Percentiles rank a stretch among this genome's conserved stretches.
phyloP scores from a whole-genome alignment of 345 rosid genomes.

The Eucalyptus decipiens region DNA sequence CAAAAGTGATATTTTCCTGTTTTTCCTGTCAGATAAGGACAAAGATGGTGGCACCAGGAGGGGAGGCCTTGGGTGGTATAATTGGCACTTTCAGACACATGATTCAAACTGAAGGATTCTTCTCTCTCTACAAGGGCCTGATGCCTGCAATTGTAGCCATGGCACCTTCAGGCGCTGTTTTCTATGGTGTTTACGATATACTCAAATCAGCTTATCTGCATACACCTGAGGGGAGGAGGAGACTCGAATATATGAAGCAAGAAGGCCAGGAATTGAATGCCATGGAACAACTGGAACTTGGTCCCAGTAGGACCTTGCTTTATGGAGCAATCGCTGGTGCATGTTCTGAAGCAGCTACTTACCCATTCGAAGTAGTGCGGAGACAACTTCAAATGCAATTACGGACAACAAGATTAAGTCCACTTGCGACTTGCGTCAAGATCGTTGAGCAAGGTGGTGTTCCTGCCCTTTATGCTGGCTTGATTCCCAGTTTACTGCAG shows the following conservation, averaged over 20 bases:
- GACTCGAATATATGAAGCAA: slow-evolving; percentile 55
- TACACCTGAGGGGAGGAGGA: slow-evolving; percentile 64
- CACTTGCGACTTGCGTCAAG: slow-evolving; percentile 54
- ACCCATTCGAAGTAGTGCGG: slow-evolving; percentile 93
- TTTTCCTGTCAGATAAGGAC: slow-evolving; percentile 47
- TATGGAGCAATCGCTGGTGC: slow-evolving; percentile 88
- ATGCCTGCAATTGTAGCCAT: slow-evolving; percentile 67
- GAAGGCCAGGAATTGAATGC: slow-evolving; percentile 61
- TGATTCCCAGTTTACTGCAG: slow-evolving; percentile 87
- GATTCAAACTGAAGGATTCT: slow-evolving; percentile 78
- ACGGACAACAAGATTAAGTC: slow-evolving; percentile 40
- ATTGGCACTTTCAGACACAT: slow-evolving; percentile 64
- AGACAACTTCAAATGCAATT: slow-evolving; percentile 89
- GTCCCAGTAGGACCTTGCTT: slow-evolving; percentile 64
- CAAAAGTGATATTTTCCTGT: not conserved
- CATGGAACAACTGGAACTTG: slow-evolving; percentile 67
- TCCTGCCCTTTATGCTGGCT: slow-evolving; percentile 79
- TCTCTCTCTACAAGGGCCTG: slow-evolving; percentile 86
- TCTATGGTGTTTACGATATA: slow-evolving; percentile 85
- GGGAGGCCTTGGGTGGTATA: slow-evolving; percentile 84
- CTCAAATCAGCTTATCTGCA: slow-evolving; percentile 72
- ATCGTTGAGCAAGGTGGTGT: slow-evolving; percentile 77
- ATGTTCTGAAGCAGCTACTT: slow-evolving; percentile 88
- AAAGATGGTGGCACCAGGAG: slow-evolving; percentile 85
- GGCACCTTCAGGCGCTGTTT: slow-evolving; percentile 94